Conservation (phyloP, 2,329 filamentous ascomycete genomes). For the Calonectria ilicicola region DNA sequence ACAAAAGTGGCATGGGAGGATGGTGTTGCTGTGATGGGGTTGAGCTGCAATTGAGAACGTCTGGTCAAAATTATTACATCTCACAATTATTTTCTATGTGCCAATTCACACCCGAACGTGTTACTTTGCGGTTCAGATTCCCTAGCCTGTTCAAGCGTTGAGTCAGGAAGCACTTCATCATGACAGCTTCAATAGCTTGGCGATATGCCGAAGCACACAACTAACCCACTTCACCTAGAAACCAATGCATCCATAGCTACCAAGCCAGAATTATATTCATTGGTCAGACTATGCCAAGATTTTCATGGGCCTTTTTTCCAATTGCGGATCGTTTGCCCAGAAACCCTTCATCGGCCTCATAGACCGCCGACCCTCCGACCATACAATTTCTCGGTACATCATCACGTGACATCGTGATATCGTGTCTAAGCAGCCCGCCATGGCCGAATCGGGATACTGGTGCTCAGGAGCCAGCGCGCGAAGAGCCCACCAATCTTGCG, state of each 20-base stretch:
- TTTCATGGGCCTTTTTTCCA: not conserved
- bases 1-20: not conserved
- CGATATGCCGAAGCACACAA: not conserved
- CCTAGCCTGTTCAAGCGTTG: no score
- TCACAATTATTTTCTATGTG: not conserved
- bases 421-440: constrained; percentile 37
- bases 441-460: constrained; percentile 5
- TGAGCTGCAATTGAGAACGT: no score
- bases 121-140: not conserved
- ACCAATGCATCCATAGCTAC: not conserved
- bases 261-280: not conserved
- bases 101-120: not conserved
- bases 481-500: constrained; percentile 12
- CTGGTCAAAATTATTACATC: not conserved
- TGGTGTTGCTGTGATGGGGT: not conserved
- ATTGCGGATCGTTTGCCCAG: not conserved
- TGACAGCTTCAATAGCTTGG: not conserved
- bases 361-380: constrained; percentile 26
- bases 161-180: not conserved
- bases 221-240: not conserved
- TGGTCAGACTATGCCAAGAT: not conserved
- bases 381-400: not conserved
- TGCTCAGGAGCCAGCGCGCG: constrained; percentile 18
- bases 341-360: constrained; percentile 30
- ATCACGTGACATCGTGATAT: constrained; percentile 44